Evolutionary conservation across 345 rosid genomes (phyloP).

Genomic region (Populus euphratica): DNA sequence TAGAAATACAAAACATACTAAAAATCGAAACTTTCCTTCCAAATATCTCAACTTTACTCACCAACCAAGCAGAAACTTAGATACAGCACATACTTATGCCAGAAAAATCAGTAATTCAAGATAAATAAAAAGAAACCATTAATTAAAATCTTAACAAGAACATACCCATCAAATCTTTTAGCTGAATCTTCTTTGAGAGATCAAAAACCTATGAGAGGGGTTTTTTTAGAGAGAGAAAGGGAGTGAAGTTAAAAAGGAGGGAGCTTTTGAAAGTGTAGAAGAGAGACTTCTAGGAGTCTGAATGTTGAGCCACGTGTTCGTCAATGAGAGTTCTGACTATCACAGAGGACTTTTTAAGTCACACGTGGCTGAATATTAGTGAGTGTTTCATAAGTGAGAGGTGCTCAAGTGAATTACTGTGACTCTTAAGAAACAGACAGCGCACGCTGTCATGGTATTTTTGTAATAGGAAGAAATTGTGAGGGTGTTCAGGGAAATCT

Average conservation of each 20-base stretch:
- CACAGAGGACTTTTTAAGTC: neutral
- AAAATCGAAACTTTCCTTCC: neutral
- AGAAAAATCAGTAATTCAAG: neutral
- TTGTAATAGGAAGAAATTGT: neutral
- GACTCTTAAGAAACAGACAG: slow-evolving; percentile 6
- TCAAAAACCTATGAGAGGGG: slow-evolving; percentile 16
- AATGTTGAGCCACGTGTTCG: slow-evolving; percentile 18
- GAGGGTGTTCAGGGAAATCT: neutral
- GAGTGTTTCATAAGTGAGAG: slow-evolving; percentile 8
- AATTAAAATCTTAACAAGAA: neutral
- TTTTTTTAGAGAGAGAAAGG: neutral
- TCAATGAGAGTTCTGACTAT: slow-evolving; percentile 13
- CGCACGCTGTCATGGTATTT: neutral
- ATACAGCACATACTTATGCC: neutral
- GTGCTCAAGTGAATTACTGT: slow-evolving; percentile 13
- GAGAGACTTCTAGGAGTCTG: slow-evolving; percentile 17
- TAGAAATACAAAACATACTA: neutral
- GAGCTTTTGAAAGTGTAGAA: slow-evolving; percentile 16
- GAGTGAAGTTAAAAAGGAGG: slow-evolving; percentile 17
- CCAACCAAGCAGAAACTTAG: slow-evolving; percentile 2
- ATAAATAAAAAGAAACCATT: neutral
- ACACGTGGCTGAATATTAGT: slow-evolving; percentile 19
- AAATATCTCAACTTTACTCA: neutral
- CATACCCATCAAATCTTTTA: neutral
- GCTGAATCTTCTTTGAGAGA: slow-evolving; percentile 7